Evolutionary conservation across 805 yeast genomes (phyloP).

Genomic region (Middelhovenomyces tepae): DNA sequence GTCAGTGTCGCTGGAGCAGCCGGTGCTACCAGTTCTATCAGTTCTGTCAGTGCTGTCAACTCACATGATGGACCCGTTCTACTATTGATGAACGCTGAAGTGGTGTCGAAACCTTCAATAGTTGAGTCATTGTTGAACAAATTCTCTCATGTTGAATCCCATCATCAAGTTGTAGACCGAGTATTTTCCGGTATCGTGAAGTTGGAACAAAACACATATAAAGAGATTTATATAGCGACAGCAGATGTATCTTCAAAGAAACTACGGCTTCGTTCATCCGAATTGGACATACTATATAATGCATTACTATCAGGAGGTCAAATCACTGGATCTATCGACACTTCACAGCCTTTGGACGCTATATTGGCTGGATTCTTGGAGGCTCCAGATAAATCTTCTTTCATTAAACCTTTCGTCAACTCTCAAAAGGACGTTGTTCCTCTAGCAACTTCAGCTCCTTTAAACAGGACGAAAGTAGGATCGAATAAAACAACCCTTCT

Average conservation of each 20-base stretch:
- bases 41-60: too few species aligned
- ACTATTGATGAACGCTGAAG: too few species aligned
- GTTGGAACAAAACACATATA: slow-evolving; percentile 23
- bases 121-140: too few species aligned
- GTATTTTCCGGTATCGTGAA: slow-evolving; percentile 24
- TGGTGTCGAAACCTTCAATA: too few species aligned
- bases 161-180: slow-evolving; percentile 35
- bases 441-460: slow-evolving; percentile 14
- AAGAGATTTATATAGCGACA: slow-evolving; percentile 22
- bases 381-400: slow-evolving; percentile 32
- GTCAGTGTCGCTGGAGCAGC: too few species aligned
- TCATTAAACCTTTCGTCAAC: slow-evolving; percentile 46
- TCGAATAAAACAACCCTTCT: slow-evolving; percentile 9
- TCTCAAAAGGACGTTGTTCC: slow-evolving; percentile 12
- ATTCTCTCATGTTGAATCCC: too few species aligned
- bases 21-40: too few species aligned
- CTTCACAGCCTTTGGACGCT: slow-evolving; percentile 39
- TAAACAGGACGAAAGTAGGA: slow-evolving; percentile 8
- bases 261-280: slow-evolving; percentile 14
- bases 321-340: slow-evolving; percentile 22
- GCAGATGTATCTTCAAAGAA: slow-evolving; percentile 17
- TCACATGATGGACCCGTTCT: too few species aligned
- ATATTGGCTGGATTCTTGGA: slow-evolving; percentile 57
- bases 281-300: slow-evolving; percentile 22
- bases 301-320: slow-evolving; percentile 26